These are phyloP conservation scores for Perilla frutescens DNA, from an alignment of 257 asterid genomes.

Conservation along the genomic window DNA sequence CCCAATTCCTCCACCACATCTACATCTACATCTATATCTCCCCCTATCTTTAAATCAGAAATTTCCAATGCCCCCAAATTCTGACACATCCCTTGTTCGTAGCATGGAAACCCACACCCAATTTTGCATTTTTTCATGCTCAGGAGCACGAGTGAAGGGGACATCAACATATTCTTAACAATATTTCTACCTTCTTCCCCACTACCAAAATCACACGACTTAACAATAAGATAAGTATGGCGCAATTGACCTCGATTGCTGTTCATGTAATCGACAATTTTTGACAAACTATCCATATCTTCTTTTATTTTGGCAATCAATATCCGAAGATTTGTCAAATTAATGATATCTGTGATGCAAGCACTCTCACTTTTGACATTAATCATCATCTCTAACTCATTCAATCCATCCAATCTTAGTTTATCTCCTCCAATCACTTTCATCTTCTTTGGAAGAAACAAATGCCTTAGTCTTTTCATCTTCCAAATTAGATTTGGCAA, in stretches of 20 bases:
- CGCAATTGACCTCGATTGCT: no score
- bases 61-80: background rate
- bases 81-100: background rate
- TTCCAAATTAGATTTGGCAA: constrained; percentile 8
- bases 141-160: background rate
- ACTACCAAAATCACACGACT: background rate
- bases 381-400: constrained; percentile 13
- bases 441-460: background rate
- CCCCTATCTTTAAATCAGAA: background rate
- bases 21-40: no score
- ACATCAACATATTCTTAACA: background rate
- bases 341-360: background rate
- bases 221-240: background rate
- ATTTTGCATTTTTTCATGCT: no score
- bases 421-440: background rate
- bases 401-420: constrained; percentile 10
- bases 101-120: background rate
- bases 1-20: background rate
- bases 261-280: background rate
- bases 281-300: background rate
- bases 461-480: constrained; percentile 30
- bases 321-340: background rate
- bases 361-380: background rate
- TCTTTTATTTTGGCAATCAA: rapidly evolving
- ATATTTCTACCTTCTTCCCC: background rate